Evolutionary conservation across 768 basidiomycete species (phyloP).

Genomic region (Rhizopogon salebrosus): DNA sequence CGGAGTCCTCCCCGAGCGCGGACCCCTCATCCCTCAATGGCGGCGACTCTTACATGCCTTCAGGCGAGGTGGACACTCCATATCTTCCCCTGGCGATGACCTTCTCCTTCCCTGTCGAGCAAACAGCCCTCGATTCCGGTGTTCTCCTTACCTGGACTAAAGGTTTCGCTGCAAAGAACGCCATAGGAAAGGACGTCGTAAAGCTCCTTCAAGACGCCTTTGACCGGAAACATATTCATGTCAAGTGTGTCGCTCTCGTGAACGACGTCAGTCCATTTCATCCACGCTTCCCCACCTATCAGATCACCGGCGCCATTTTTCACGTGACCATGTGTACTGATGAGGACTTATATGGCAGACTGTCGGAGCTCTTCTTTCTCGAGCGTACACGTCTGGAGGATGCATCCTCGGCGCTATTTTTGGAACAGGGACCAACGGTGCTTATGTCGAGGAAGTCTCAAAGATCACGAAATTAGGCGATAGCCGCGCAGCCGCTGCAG

Average conservation of each 20-base stretch:
- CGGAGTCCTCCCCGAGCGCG: conserved; percentile 34
- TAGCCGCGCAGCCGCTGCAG: conserved; percentile 48
- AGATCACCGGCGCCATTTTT: conserved; percentile 1
- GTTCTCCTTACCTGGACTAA: conserved; percentile 94
- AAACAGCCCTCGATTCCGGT: conserved; percentile 87
- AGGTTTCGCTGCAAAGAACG: conserved; percentile 90
- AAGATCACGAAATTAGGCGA: conserved; percentile 84
- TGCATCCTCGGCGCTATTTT: conserved; percentile 91
- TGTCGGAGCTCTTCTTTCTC: conserved; percentile 89
- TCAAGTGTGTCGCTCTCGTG: conserved; percentile 86
- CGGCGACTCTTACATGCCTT: conserved; percentile 6
- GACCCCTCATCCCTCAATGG: conserved; percentile 22
- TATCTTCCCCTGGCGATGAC: conserved; percentile 80
- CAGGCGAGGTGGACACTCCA: conserved; percentile 32
- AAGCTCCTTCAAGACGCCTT: conserved; percentile 88
- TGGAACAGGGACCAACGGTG: conserved; percentile 98
- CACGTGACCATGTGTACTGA: conserved; percentile 6
- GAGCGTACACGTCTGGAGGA: conserved; percentile 90
- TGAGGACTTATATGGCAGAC: conserved; percentile 48
- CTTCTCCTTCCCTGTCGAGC: conserved; percentile 97
- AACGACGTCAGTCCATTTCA: conserved; percentile 67
- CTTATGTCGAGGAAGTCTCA: conserved; percentile 84
- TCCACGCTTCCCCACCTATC: neutral
- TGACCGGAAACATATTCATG: conserved; percentile 87
- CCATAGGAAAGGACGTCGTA: conserved; percentile 85